Evolutionary conservation across 2,329 filamentous ascomycete genomes (phyloP).

Genomic region (Penicillium sp.): DNA sequence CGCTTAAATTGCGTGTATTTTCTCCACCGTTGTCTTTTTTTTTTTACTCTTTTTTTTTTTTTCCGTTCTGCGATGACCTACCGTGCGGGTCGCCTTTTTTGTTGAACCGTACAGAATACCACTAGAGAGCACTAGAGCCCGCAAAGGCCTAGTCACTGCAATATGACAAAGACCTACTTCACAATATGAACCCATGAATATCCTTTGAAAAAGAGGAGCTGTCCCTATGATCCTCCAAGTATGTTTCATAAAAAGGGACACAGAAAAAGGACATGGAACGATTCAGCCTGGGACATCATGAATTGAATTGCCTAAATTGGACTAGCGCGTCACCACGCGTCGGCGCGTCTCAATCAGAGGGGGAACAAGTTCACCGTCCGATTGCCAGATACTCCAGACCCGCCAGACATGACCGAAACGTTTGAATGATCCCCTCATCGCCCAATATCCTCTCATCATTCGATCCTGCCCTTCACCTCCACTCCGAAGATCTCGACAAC

Average conservation of each 20-base stretch:
- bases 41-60: constrained; percentile 10
- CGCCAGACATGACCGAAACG: constrained; percentile 16
- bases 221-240: not conserved
- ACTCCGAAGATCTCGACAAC: constrained; percentile 42
- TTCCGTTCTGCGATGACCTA: constrained; percentile 21
- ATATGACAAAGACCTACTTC: constrained; percentile 7
- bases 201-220: not conserved
- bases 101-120: constrained; percentile 20
- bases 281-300: not conserved
- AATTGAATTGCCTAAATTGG: constrained; percentile 14
- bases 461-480: constrained; percentile 50
- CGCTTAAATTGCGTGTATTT: constrained; percentile 11
- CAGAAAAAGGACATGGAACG: too few relatives aligned
- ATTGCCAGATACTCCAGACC: constrained; percentile 6
- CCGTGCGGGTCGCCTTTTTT: constrained; percentile 11
- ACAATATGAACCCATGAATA: not conserved
- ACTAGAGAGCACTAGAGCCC: constrained; percentile 11
- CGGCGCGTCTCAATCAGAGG: constrained; percentile 25
- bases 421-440: constrained; percentile 36
- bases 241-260: too few relatives aligned
- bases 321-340: constrained; percentile 29
- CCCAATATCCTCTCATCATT: constrained; percentile 47
- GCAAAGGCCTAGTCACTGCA: constrained; percentile 6
- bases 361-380: constrained; percentile 1
- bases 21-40: not conserved